Base-by-base conservation (phyloP, 2,329 filamentous ascomycete species). In the Alternaria sp. region DNA sequence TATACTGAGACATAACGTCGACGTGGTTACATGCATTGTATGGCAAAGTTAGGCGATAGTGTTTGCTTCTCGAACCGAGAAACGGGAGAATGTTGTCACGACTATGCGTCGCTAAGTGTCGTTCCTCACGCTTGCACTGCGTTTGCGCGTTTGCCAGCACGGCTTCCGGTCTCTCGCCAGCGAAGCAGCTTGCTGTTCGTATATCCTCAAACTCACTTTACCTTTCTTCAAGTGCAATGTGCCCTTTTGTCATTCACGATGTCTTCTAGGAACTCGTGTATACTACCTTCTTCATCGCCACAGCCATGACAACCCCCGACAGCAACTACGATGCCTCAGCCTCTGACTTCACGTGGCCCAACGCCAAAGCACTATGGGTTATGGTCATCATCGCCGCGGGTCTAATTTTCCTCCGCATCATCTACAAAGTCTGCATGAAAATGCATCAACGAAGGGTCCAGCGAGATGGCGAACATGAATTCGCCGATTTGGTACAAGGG, bases 311-410 rank as follows among this genome's bases (percentile, higher is more conserved):
- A 12, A 26, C 40, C 25, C 15, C 28, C 46, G 15, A 15, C 9
- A 21, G 9, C 12, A 32, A 25, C 15, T 19, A 30, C 43, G 19
- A n/a, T 30, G 9, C 9, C 23, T 17, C 53, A 9, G 23, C 53
- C 19, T 21, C 19, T 15, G 51, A 63, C 13, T 56, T 60, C 13
- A 47, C 61, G 2, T 63, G 61, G 57, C 5, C 25, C 12, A 51
- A 26, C 12, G 45, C 57, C 3, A 59, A 47, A 12, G 17, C 26
- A 12, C 50, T 63, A 12, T 63, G 51, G 57, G 50, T 52, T 3
- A 32, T 60, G 4, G 11, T 63, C 3, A 60, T 60, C 0, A 10
- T 56, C 12, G 21, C 7, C 11, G 45, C 23, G 4, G 36, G 36
- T 8, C 21, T 60, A 3, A 11, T 60, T 5, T 0, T 45, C 6